Percentiles rank a stretch among this genome's conserved stretches.
Evolutionary conservation across 257 asterid genomes (phyloP).

Genomic region (Plantago elongata): DNA sequence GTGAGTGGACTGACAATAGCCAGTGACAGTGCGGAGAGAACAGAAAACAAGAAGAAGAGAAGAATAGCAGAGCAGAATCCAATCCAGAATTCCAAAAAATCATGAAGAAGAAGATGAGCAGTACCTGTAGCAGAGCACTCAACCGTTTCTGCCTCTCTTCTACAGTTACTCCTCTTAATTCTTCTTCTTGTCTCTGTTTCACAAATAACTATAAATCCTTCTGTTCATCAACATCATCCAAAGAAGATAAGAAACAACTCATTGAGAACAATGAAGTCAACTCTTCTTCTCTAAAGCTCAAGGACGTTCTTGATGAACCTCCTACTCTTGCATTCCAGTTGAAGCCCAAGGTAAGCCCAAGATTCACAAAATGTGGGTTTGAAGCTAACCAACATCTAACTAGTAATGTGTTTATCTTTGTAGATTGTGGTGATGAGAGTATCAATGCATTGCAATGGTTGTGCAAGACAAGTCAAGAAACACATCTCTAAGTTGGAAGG

Average conservation of each 20-base stretch:
- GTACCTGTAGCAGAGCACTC: conserved; percentile 24
- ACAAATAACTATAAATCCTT: background rate
- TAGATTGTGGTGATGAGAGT: conserved; percentile 17
- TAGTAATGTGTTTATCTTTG: background rate
- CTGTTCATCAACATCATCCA: too few relatives aligned
- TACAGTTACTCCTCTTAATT: conserved; percentile 10
- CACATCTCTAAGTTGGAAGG: conserved; percentile 47
- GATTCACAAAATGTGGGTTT: too few relatives aligned
- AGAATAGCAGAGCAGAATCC: background rate
- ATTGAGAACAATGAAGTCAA: background rate
- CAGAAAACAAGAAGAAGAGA: background rate
- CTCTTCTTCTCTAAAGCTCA: conserved; percentile 26
- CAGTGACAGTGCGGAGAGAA: background rate
- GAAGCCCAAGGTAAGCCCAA: conserved; percentile 43
- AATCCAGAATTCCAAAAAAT: background rate
- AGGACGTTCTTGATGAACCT: conserved; percentile 29
- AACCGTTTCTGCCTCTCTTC: conserved; percentile 31
- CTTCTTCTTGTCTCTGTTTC: conserved; percentile 20
- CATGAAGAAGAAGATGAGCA: conserved; percentile 26
- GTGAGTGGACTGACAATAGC: too few relatives aligned
- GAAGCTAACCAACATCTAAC: too few relatives aligned
- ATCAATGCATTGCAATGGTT: conserved; percentile 17
- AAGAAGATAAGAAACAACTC: conserved; percentile 17
- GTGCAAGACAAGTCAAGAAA: conserved; percentile 15
- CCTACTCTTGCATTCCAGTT: conserved; percentile 44